Conservation (phyloP, 257 asterid genomes). For the Plantago major region DNA sequence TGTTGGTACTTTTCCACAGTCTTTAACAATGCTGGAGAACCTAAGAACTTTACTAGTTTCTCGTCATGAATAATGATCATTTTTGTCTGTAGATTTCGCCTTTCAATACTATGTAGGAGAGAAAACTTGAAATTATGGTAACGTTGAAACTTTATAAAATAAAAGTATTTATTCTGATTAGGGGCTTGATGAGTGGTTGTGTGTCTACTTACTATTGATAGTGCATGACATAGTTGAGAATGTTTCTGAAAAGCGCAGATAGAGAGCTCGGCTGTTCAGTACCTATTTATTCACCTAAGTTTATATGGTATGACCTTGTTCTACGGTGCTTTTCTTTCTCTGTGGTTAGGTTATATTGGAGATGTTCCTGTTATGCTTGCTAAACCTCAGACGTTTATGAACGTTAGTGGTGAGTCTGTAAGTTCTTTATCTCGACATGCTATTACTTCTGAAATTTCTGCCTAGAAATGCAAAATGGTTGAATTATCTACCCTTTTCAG, state of each 20-base stretch:
- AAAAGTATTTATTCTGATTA: not conserved
- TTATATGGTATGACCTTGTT: not conserved
- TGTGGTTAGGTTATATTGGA: slow-evolving; percentile 69
- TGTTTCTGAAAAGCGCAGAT: not conserved
- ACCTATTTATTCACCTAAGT: not conserved
- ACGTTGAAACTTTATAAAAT: not conserved
- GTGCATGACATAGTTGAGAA: not conserved
- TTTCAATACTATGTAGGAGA: not conserved
- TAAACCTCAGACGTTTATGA: slow-evolving; percentile 95
- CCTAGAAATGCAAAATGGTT: slow-evolving; percentile 12
- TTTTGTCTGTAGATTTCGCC: not conserved
- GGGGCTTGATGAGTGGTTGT: not conserved
- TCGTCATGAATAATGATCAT: not conserved
- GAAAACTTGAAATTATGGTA: no score
- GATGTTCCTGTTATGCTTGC: slow-evolving; percentile 90
- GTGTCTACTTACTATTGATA: not conserved
- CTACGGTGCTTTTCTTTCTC: slow-evolving; percentile 11
- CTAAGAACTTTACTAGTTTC: not conserved
- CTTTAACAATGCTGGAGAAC: not conserved
- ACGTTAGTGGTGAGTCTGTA: slow-evolving; percentile 99
- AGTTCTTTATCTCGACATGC: slow-evolving; percentile 44
- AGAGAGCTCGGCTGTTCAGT: not conserved
- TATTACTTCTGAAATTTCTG: slow-evolving; percentile 3
- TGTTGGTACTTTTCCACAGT: not conserved
- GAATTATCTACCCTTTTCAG: slow-evolving; percentile 35